A percentile compares a stretch with the other conserved stretches of the same genome.
These are phyloP conservation scores for Aspergillus udagawae DNA, from an alignment of 2,329 filamentous ascomycete species.

Conservation along the genomic window DNA sequence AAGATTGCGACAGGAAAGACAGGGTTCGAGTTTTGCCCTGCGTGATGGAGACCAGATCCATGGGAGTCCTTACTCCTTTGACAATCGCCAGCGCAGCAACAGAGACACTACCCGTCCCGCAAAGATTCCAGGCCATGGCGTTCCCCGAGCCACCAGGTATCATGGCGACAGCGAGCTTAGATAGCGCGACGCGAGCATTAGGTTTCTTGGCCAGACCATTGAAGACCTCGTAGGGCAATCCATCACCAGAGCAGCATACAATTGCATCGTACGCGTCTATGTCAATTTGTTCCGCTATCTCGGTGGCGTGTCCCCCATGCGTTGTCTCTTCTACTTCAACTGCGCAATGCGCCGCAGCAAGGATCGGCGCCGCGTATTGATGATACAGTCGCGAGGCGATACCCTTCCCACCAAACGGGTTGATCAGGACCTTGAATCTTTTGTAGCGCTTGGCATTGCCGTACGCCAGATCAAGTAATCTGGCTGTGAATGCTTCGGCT, in stretches of 20 bases:
- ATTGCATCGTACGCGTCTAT: constrained; percentile 79
- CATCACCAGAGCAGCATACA: constrained; percentile 87
- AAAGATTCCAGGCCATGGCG: constrained; percentile 84
- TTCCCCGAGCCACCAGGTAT: constrained; percentile 93
- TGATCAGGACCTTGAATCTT: constrained; percentile 82
- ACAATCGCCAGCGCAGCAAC: constrained; percentile 77
- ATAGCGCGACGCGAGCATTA: constrained; percentile 71
- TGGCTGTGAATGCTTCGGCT: constrained; percentile 59
- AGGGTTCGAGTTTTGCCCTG: constrained; percentile 70
- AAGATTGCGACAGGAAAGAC: constrained; percentile 85
- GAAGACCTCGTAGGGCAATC: constrained; percentile 87
- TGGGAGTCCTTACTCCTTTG: constrained; percentile 77
- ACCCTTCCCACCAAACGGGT: constrained; percentile 85
- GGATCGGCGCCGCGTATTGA: constrained; percentile 72
- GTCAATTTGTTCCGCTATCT: constrained; percentile 71
- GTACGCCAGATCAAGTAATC: constrained; percentile 68
- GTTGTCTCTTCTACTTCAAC: constrained; percentile 70
- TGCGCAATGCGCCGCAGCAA: constrained; percentile 73
- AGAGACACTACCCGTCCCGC: constrained; percentile 71
- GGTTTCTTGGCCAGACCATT: constrained; percentile 78
- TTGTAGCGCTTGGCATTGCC: constrained; percentile 63
- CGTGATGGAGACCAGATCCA: constrained; percentile 85
- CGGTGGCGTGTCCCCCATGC: constrained; percentile 70
- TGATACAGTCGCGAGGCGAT: constrained; percentile 69
- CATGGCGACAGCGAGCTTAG: constrained; percentile 75